Base-by-base conservation (phyloP, 192 early-diverging fungal genomes). In the Gaertneriomyces semiglobifer region DNA sequence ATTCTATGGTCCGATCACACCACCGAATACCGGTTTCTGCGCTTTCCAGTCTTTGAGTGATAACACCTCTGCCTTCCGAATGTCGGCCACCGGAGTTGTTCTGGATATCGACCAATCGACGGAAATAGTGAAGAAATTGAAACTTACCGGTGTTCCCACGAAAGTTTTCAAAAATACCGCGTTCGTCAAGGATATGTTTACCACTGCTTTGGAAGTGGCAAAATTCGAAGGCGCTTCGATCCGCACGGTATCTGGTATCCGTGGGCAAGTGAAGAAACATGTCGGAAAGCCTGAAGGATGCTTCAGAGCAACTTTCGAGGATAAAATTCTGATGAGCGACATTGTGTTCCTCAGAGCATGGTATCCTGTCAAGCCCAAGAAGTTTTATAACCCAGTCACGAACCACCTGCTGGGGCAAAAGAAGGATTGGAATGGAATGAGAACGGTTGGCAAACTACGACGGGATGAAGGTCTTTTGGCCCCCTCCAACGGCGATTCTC, bases 61-160 rank as follows among this genome's bases (percentile, higher is more conserved):
- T 38, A 81, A 78, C 11, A 80, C 71, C 12, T 33, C 54, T 5
- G 65, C 78, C 7, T 99, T 99, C 88, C 88, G 97, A 41, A 90
- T 99, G 56, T 89, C 88, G n/a, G 95, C 93, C 0, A 99, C 97
- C 8, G 97, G 97, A 51, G 83, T 91, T 16, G 91, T 98, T 20
- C 77, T 96, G 51, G 97, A 99, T 68, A 94, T 94, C 68, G 88
- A 94, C 70, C 90, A 95, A 73, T 81, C 89, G 9, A 85, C 89
- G 20, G 94, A 98, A 68, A 88, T 99, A 72, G 97, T 98, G 72
- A 99, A 99, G 81, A 99, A 99, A 82, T 86, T 99, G 45, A 99
- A 99, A 81, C 83, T 99, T 62, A 96, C 93, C 0, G 97, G 97
- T 60, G 80, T 78, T 40, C 97, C 97, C 14, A 86, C 87, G 76